Percentiles rank a stretch among this genome's conserved stretches.
Evolutionary conservation across 2,329 filamentous ascomycete species (phyloP).

Genomic region (Zymoseptoria crescenta): DNA sequence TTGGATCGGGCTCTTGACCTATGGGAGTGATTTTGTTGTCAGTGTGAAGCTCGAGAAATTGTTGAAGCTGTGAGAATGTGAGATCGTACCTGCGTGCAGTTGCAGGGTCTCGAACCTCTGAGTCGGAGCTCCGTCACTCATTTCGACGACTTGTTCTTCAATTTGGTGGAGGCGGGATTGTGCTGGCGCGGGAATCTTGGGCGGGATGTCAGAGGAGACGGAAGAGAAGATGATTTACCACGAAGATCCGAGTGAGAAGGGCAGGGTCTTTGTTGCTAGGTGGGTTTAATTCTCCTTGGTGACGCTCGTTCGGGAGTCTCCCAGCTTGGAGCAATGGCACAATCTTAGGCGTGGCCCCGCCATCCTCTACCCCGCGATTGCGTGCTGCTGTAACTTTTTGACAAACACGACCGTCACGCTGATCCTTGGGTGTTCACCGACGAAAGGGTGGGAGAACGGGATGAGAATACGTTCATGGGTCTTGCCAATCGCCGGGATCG

Average conservation of each 20-base stretch:
- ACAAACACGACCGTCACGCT: background rate
- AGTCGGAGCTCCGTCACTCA: conserved; percentile 32
- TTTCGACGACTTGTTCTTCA: conserved; percentile 22
- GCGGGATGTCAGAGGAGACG: background rate
- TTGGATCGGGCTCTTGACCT: conserved; percentile 71
- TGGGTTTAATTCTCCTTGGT: background rate
- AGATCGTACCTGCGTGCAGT: conserved; percentile 39
- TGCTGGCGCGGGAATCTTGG: conserved; percentile 8
- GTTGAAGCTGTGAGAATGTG: conserved; percentile 1
- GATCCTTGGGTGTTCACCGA: background rate
- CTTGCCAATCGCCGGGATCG: background rate
- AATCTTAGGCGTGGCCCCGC: background rate
- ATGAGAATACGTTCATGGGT: background rate
- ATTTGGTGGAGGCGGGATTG: conserved; percentile 20
- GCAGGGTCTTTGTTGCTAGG: background rate
- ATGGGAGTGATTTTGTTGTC: conserved; percentile 1
- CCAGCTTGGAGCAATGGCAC: conserved; percentile 1
- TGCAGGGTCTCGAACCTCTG: conserved; percentile 46
- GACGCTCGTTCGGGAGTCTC: background rate
- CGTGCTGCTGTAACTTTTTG: background rate
- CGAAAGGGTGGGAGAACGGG: background rate
- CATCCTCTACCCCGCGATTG: background rate
- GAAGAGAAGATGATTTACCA: background rate
- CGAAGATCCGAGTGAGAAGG: background rate
- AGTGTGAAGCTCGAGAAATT: background rate